A percentile compares a stretch with the other conserved stretches of the same genome.
phyloP scores from a whole-genome alignment of 1,284 basidiomycete genomes.

The Boletus mariae region DNA sequence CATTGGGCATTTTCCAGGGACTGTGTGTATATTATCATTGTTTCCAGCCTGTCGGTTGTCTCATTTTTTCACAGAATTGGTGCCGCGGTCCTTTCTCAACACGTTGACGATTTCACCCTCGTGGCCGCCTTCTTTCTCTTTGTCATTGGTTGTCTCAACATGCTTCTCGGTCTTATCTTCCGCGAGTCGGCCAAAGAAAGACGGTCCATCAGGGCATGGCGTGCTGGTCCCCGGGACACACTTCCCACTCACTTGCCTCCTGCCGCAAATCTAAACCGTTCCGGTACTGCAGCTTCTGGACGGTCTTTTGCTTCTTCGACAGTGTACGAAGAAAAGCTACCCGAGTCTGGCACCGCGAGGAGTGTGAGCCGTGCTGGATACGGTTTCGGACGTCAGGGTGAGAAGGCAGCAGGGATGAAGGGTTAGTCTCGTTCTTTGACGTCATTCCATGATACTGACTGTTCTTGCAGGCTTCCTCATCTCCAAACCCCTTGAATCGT shows the following conservation, averaged over 20 bases:
- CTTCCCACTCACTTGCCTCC: slow-evolving; percentile 46
- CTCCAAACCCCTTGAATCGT: slow-evolving; percentile 51
- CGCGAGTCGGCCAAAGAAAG: slow-evolving; percentile 57
- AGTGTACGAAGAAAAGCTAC: slow-evolving; percentile 35
- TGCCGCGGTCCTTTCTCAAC: slow-evolving; percentile 79
- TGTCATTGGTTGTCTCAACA: slow-evolving; percentile 78
- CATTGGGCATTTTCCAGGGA: slow-evolving; percentile 80
- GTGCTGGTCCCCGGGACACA: slow-evolving; percentile 49
- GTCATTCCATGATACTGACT: slow-evolving; percentile 5
- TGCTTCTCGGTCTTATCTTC: slow-evolving; percentile 73
- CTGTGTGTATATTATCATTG: slow-evolving; percentile 45
- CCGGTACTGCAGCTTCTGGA: slow-evolving; percentile 26
- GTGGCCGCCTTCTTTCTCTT: slow-evolving; percentile 87
- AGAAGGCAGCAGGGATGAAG: slow-evolving; percentile 65
- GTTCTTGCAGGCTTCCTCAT: slow-evolving; percentile 43
- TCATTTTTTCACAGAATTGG: slow-evolving; percentile 51
- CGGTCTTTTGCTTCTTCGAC: slow-evolving; percentile 39
- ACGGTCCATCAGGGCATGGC: slow-evolving; percentile 62
- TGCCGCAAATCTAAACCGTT: slow-evolving; percentile 28
- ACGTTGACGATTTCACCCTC: slow-evolving; percentile 81
- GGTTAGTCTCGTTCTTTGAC: slow-evolving; percentile 36
- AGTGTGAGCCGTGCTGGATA: slow-evolving; percentile 41
- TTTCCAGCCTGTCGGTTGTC: slow-evolving; percentile 3
- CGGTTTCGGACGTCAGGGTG: slow-evolving; percentile 71
- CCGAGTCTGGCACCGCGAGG: slow-evolving; percentile 27